Conservation (phyloP, 2,329 filamentous ascomycete species). For the Podosphaera xanthii region DNA sequence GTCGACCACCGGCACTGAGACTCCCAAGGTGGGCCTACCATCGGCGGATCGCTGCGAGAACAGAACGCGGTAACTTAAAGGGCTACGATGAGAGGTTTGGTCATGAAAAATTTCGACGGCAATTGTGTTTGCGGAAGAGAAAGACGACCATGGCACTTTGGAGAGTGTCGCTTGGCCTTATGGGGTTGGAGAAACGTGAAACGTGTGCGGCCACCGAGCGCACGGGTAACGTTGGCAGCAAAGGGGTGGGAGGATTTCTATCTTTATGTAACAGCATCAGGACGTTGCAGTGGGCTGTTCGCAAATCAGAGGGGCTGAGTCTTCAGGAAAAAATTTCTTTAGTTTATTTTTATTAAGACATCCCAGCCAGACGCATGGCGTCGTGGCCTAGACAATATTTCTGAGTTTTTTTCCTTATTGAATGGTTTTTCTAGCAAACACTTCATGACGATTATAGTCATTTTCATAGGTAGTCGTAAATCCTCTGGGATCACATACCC, state of each 20-base stretch:
- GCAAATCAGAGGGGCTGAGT: too few species aligned
- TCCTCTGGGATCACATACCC: too few species aligned
- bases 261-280: background rate
- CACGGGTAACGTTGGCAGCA: background rate
- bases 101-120: background rate
- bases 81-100: background rate
- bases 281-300: background rate
- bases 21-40: slow-evolving; percentile 22
- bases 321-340: too few species aligned
- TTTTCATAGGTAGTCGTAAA: too few species aligned
- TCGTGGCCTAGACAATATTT: too few species aligned
- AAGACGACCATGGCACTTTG: background rate
- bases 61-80: background rate
- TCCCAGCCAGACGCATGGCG: too few species aligned
- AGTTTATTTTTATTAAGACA: too few species aligned
- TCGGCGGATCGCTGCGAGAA: background rate
- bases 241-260: background rate
- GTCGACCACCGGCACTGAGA: slow-evolving; percentile 21
- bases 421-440: too few species aligned
- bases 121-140: background rate
- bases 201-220: background rate
- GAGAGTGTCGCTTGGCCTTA: background rate
- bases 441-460: too few species aligned
- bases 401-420: too few species aligned
- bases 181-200: background rate